Percentiles rank a stretch among this genome's conserved stretches.
These are phyloP conservation scores for Nematocida sp. DNA, from an alignment of 371 early-diverging fungal genomes.

Conservation along the genomic window DNA sequence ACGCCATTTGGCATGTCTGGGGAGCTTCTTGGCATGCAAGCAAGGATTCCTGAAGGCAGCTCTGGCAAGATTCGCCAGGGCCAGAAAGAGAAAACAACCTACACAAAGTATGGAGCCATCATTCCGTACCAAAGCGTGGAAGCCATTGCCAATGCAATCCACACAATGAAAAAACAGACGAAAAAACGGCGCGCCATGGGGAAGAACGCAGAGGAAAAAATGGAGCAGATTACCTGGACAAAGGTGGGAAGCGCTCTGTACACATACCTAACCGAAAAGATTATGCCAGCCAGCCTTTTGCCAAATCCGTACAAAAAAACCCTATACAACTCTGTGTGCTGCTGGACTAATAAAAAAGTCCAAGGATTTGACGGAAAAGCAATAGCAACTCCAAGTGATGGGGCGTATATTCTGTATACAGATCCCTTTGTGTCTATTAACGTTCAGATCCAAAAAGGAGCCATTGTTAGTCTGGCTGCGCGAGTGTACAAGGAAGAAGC, in stretches of 20 bases:
- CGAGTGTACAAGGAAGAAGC: background rate
- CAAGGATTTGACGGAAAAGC: background rate
- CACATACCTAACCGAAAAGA: background rate
- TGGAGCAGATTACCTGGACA: background rate
- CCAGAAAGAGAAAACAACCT: background rate
- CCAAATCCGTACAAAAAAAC: background rate
- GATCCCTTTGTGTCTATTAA: slow-evolving; percentile 10
- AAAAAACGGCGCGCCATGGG: background rate
- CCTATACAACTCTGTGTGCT: background rate
- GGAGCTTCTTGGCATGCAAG: background rate
- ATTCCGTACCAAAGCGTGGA: background rate
- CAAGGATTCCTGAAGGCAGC: background rate
- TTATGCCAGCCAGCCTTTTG: background rate
- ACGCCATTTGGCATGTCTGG: background rate
- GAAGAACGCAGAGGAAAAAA: background rate
- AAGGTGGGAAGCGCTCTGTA: background rate
- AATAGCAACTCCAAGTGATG: background rate
- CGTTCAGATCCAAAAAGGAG: background rate
- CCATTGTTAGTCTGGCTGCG: background rate
- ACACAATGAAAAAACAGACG: background rate
- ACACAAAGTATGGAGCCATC: slow-evolving; percentile 7
- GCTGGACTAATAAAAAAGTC: background rate
- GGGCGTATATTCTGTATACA: slow-evolving; percentile 3
- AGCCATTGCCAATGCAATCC: slow-evolving; percentile 1
- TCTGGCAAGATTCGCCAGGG: background rate